Base-by-base conservation (phyloP, 495 filamentous ascomycete species). In the Aspergillus sclerotioniger region DNA sequence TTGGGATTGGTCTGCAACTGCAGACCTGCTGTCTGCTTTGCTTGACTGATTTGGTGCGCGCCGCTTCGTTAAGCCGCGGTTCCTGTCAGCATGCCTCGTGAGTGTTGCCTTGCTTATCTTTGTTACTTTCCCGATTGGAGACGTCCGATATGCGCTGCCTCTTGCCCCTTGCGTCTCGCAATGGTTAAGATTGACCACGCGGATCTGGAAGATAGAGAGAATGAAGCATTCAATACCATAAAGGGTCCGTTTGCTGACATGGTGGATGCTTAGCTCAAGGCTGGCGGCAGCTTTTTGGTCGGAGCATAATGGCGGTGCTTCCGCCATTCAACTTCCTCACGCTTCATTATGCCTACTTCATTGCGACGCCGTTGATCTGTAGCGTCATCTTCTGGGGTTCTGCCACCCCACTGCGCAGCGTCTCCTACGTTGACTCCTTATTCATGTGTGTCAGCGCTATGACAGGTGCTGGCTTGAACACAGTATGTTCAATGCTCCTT, bases 391-490 rank as follows among this genome's bases (percentile, higher is more conserved):
- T 95, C 71, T 94, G 85, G 81, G 80, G 80, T 41, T 81, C 83
- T 3, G 87, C 88, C 1, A 83, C 76, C 5, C 85, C 86, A 16
- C 68, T 74, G 44, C 68, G 76, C 37, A 87, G 80, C 57, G 81
- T 96, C 58, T 76, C 78, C 50, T 96, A 90, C 72, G 80, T 82
- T 8, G 89, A 96, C 67, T 81, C 85, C 12, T 73, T 96, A 10
- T 96, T 93, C 65, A 68, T 95, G 37, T 82, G 83, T 45, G 83
- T 89, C 43, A 89, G 84, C 59, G 90, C 91, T 21, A 93, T 94
- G 83, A 92, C 90, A 15, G 80, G 86, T 51, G 87, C 91, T 32
- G 88, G 88, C 0, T 73, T 92, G 32, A 90, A 90, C 56, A 89
- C 84, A 20, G 81, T 87, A 68, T 71, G 82, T 53, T 44, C 20